Percentiles rank a stretch among this genome's conserved stretches.
phyloP scores from a whole-genome alignment of 169 alveolate species.

The Plasmodium yoelii region DNA sequence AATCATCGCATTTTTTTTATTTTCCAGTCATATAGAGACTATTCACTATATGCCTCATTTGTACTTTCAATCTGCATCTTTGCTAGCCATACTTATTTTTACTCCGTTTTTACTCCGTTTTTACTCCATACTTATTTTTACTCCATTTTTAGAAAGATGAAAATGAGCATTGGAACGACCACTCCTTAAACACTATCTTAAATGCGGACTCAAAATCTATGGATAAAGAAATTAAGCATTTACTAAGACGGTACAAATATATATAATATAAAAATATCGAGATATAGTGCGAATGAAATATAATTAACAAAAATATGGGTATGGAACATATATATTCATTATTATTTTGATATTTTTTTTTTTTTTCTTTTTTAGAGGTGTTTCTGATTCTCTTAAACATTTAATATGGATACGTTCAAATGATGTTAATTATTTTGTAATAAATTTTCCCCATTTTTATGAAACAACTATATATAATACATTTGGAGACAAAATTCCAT shows the following conservation, averaged over 20 bases:
- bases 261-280: not conserved
- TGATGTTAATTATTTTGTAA: constrained; percentile 57
- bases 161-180: constrained; percentile 55
- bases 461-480: constrained; percentile 67
- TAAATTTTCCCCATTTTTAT: constrained; percentile 63
- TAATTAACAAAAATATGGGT: too few species aligned
- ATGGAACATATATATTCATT: too few species aligned
- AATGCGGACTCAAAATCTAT: constrained; percentile 55
- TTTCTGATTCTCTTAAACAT: constrained; percentile 57
- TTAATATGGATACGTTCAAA: constrained; percentile 59
- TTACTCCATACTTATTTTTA: not conserved
- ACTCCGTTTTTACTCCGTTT: too few species aligned
- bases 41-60: not conserved
- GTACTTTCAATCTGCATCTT: not conserved
- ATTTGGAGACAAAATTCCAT: constrained; percentile 51
- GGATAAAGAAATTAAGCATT: constrained; percentile 47
- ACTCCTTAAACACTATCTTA: constrained; percentile 26
- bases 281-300: not conserved
- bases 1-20: not conserved
- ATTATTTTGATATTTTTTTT: not conserved
- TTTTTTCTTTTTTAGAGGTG: constrained; percentile 21
- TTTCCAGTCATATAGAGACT: not conserved
- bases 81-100: not conserved
- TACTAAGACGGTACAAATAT: constrained; percentile 37
- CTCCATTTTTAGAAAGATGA: constrained; percentile 59